Evolutionary conservation across 1,284 basidiomycete species (phyloP).

Genomic region (Ganoderma lucidum): DNA sequence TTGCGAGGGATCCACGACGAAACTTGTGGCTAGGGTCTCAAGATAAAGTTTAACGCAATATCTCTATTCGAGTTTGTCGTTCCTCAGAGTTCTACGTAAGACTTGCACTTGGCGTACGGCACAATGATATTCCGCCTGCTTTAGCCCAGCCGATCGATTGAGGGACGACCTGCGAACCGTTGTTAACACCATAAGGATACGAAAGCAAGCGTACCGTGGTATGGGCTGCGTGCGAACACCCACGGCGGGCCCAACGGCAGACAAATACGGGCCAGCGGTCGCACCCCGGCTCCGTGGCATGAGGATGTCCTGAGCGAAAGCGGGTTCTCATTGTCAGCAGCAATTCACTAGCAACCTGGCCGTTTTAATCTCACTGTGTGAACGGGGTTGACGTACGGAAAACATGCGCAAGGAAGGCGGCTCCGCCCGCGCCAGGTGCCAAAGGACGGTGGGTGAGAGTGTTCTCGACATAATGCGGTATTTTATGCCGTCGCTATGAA

Average conservation of each 20-base stretch:
- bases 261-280: conserved; percentile 7
- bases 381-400: conserved; percentile 14
- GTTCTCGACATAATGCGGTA: no score
- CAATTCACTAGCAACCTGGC: conserved; percentile 8
- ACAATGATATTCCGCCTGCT: background rate
- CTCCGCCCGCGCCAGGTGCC: background rate
- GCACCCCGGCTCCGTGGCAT: conserved; percentile 24
- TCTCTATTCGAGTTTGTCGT: background rate
- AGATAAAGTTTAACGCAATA: background rate
- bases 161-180: conserved; percentile 14
- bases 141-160: conserved; percentile 8
- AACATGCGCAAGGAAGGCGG: background rate
- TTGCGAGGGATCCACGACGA: background rate
- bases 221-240: background rate
- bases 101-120: background rate
- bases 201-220: conserved; percentile 12
- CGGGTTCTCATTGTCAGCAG: conserved; percentile 17
- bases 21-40: background rate
- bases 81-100: background rate
- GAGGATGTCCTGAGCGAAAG: conserved; percentile 2
- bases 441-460: no score
- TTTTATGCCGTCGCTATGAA: no score
- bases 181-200: conserved; percentile 21
- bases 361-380: conserved; percentile 21
- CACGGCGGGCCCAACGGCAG: conserved; percentile 18